Base-by-base conservation (phyloP, 176 grass and related monocot genomes). In the Alloteropsis semialata region DNA sequence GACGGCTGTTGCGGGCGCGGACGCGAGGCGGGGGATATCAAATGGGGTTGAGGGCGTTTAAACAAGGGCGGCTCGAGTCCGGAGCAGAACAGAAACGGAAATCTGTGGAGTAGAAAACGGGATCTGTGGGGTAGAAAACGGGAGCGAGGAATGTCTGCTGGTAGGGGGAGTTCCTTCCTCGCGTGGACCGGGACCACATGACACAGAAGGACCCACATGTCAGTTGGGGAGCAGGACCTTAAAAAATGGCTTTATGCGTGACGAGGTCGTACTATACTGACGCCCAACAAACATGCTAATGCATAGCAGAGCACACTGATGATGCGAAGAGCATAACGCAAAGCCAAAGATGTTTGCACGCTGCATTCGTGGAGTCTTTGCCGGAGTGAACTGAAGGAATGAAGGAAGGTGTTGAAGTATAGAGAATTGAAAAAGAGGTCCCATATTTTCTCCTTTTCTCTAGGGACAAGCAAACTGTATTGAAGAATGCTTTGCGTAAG, bases 21-120 rank as follows among this genome's bases (percentile, higher is more conserved):
- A 84, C 81, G 88, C 87, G 63, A 89, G 75, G 82, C 25, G 41
- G 14, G 59, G 13, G 33, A 25, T 94, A 83, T 81, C 21, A 72
- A 94, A 91, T 74, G 15, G 27, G 33, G 76, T 81, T 84, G 0
- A 63, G 65, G 0, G 75, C 4, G 44, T 85, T 82, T 29, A 77
- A 89, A 71, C 72, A 72, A 64, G n/a, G 8, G 57, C 3, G 45
- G 68, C 87, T 85, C 79, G 74, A 15, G 79, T 95, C 88, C 93
- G 85, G 66, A 88, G 34, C 37, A 41, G 16, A 45, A 30, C 25
- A 50, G 84, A 39, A 67, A 69, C 32, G 61, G 78, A 53, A 68
- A 15, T 15, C 22, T 8, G 22, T 13, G 33, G 62, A 22, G 37
- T 7, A 65, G 3, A 34, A 48, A 74, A 29, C 53, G 28, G 34